Percentiles rank a stretch among this genome's conserved stretches.
phyloP scores from a whole-genome alignment of 257 asterid genomes.

The Solanum bukasovii region DNA sequence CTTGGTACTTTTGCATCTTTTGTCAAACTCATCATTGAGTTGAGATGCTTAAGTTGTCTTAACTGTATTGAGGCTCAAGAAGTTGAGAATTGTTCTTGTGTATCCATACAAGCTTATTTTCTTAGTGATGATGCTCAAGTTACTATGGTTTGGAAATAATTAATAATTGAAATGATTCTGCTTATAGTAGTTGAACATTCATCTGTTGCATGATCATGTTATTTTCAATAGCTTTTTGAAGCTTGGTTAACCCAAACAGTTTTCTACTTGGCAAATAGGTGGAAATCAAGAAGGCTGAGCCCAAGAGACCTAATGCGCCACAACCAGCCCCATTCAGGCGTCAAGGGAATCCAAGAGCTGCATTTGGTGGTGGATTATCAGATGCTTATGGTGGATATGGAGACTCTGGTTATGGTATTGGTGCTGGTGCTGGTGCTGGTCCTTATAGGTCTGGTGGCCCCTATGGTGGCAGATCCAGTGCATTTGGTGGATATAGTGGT shows the following conservation, averaged over 20 bases:
- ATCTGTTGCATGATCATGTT: neutral
- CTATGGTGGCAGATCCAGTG: constrained; percentile 15
- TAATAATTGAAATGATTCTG: neutral
- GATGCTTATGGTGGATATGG: constrained; percentile 26
- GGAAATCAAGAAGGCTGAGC: constrained; percentile 64
- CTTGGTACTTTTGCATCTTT: neutral
- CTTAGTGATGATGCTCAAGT: neutral
- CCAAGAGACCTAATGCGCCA: constrained; percentile 35
- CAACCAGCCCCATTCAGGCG: constrained; percentile 20
- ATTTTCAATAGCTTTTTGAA: neutral
- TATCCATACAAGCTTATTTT: neutral
- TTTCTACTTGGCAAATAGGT: constrained; percentile 22
- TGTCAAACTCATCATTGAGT: neutral
- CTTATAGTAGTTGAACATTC: neutral
- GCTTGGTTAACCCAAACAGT: neutral
- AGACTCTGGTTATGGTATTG: constrained; percentile 14
- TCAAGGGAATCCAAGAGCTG: neutral
- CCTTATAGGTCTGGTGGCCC: constrained; percentile 11
- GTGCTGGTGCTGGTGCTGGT: neutral
- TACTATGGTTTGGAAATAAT: neutral
- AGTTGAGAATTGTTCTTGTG: neutral
- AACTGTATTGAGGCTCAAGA: neutral
- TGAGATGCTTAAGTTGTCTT: neutral
- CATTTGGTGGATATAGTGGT: constrained; percentile 2
- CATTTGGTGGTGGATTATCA: constrained; percentile 13